Evolutionary conservation across 495 filamentous ascomycete species (phyloP), one percentile per base, ranked within the genome.

Genomic region (Zalerion maritima): DNA sequence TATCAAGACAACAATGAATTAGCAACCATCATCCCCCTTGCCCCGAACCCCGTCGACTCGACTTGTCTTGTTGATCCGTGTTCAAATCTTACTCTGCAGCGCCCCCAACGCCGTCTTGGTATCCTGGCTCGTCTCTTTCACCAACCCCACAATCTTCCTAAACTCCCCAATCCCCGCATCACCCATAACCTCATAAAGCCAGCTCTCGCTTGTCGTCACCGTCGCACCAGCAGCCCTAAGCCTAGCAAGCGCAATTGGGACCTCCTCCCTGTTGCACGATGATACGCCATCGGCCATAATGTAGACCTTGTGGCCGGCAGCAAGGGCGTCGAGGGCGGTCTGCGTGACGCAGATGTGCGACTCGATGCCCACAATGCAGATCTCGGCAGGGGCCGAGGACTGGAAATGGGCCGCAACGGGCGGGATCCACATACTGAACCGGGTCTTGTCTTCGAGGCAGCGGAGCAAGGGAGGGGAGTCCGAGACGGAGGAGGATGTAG

Each of bases 301-400:
- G 43, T 92, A 94, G 5, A 96, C 86, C 24, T 67, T 55, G 51
- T 94, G 81, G 0, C 81, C 83, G 1, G 67, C 64, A 25, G 49
- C 54, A 3, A 91, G 49, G 14, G 92, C 47, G 54, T 94, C 89
- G 2, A 96, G 62, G 17, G 80, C 71, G 14, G 87, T 94, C 60
- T 94, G 87, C 36, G 81, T 82, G 2, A 97, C 74, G 56, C 89
- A 97, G 45, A 97, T 87, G 50, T 97, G 89, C 14, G 69, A 67
- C 54, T 97, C 89, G 44, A 97, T 92, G 6, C 89, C 89, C 4
- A 91, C 75, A 29, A 87, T 62, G 7, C 64, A 73, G 13, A 81
- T 52, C 17, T 60, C 50, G 21, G 53, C 24, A 20, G 38, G 21
- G 18, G 27, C 18, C 35, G 49, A 27, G 3, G 50, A 44, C 10